Conservation (phyloP, 768 basidiomycete species). For the Boletus tomentosulus region DNA sequence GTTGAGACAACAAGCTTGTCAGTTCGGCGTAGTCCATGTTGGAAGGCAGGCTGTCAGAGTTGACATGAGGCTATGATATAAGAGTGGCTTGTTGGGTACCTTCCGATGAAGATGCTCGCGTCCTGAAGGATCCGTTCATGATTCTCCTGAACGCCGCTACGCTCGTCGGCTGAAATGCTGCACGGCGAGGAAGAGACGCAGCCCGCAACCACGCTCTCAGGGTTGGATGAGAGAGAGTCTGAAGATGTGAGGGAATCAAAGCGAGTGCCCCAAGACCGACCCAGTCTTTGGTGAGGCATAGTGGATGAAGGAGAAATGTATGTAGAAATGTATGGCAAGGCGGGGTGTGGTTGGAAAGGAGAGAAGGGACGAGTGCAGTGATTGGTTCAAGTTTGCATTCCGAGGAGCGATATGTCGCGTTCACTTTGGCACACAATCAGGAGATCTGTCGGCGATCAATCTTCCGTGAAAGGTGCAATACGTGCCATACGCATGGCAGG, state of each 20-base stretch:
- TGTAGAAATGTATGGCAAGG: conserved; percentile 17
- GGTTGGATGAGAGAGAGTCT: conserved; percentile 41
- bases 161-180: conserved; percentile 18
- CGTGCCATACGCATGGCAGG: conserved; percentile 10
- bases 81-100: conserved; percentile 38
- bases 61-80: conserved; percentile 6
- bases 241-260: conserved; percentile 60
- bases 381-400: conserved; percentile 20
- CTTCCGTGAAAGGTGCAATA: conserved; percentile 26
- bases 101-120: conserved; percentile 82
- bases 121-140: conserved; percentile 59
- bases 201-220: conserved; percentile 13
- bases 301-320: conserved; percentile 9
- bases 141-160: conserved; percentile 33
- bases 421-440: conserved; percentile 16
- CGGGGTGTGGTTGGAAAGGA: background rate
- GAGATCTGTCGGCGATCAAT: conserved; percentile 20
- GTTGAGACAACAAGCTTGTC: conserved; percentile 53
- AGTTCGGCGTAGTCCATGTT: conserved; percentile 65
- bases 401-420: conserved; percentile 18
- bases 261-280: conserved; percentile 67
- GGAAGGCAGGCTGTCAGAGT: conserved; percentile 54
- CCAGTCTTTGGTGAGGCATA: conserved; percentile 45
- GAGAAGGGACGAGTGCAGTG: conserved; percentile 4
- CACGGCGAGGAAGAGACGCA: conserved; percentile 13